Evolutionary conservation across 2,329 filamentous ascomycete genomes (phyloP).

Genomic region (Fusarium gaditjirri): DNA sequence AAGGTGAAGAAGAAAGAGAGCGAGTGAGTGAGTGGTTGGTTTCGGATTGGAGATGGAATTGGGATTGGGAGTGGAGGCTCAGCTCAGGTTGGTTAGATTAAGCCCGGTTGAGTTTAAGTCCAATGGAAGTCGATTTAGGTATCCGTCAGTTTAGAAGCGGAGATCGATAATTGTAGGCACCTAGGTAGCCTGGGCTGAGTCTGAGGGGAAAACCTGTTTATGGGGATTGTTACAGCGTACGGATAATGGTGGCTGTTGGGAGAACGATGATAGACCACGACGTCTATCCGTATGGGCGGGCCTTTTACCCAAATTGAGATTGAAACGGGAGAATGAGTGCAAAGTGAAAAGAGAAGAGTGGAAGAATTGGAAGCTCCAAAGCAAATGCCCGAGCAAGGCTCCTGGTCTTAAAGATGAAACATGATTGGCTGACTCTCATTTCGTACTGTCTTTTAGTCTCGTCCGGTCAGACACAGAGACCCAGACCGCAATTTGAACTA

Average conservation of each 20-base stretch:
- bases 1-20: slow-evolving; percentile 7
- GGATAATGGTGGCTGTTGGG: slow-evolving; percentile 11
- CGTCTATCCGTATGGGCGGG: slow-evolving; percentile 31
- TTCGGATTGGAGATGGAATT: slow-evolving; percentile 31
- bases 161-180: slow-evolving; percentile 20
- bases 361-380: slow-evolving; percentile 9
- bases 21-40: slow-evolving; percentile 7
- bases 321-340: slow-evolving; percentile 8
- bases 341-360: not conserved
- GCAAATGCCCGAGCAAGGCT: slow-evolving; percentile 14
- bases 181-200: slow-evolving; percentile 9
- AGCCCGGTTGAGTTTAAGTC: slow-evolving; percentile 4
- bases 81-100: slow-evolving; percentile 8
- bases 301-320: slow-evolving; percentile 34
- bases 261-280: slow-evolving; percentile 2
- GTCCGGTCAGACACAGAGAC: slow-evolving; percentile 21
- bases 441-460: slow-evolving; percentile 36
- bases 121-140: not conserved
- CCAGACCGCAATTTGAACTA: slow-evolving; percentile 19
- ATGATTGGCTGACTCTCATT: slow-evolving; percentile 40
- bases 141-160: slow-evolving; percentile 7
- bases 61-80: slow-evolving; percentile 31
- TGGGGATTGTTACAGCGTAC: slow-evolving; percentile 2
- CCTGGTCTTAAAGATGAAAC: not conserved
- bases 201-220: slow-evolving; percentile 41